Evolutionary conservation across 2,329 filamentous ascomycete genomes (phyloP).

Genomic region (Aureobasidium pullulans): DNA sequence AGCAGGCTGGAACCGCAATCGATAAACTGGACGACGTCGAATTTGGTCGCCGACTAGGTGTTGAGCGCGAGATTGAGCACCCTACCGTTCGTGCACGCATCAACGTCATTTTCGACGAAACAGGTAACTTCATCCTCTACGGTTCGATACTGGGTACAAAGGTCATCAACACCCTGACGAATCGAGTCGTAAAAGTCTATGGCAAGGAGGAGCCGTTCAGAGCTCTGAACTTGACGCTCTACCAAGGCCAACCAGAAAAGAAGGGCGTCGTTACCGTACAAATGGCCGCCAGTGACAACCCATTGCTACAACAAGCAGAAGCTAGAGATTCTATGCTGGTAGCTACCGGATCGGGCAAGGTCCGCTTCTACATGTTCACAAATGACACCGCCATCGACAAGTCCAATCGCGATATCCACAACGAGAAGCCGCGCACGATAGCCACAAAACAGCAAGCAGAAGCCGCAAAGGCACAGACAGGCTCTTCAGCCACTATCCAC

Average conservation of each 20-base stretch:
- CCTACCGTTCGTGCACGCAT: slow-evolving; percentile 59
- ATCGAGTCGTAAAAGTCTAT: slow-evolving; percentile 83
- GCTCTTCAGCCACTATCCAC: slow-evolving; percentile 76
- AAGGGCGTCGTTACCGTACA: slow-evolving; percentile 89
- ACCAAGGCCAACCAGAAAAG: slow-evolving; percentile 92
- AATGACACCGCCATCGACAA: slow-evolving; percentile 80
- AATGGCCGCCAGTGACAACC: slow-evolving; percentile 94
- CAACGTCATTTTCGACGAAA: slow-evolving; percentile 93
- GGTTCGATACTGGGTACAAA: slow-evolving; percentile 89
- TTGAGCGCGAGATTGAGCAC: slow-evolving; percentile 79
- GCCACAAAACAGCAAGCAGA: slow-evolving; percentile 44
- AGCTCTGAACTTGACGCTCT: slow-evolving; percentile 73
- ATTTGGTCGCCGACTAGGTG: slow-evolving; percentile 78
- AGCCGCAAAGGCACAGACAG: slow-evolving; percentile 57
- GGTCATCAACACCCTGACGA: slow-evolving; percentile 92
- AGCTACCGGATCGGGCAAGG: slow-evolving; percentile 74
- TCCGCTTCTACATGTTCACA: slow-evolving; percentile 96
- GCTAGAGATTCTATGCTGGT: slow-evolving; percentile 83
- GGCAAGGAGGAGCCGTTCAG: slow-evolving; percentile 85
- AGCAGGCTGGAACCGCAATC: slow-evolving; percentile 78
- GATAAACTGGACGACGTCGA: slow-evolving; percentile 83
- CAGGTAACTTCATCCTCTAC: slow-evolving; percentile 88
- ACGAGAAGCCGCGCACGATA: slow-evolving; percentile 74
- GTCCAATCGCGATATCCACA: slow-evolving; percentile 81
- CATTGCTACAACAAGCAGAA: slow-evolving; percentile 86